phyloP scores from a whole-genome alignment of 148 eudicot genomes.

The Silene conica region DNA sequence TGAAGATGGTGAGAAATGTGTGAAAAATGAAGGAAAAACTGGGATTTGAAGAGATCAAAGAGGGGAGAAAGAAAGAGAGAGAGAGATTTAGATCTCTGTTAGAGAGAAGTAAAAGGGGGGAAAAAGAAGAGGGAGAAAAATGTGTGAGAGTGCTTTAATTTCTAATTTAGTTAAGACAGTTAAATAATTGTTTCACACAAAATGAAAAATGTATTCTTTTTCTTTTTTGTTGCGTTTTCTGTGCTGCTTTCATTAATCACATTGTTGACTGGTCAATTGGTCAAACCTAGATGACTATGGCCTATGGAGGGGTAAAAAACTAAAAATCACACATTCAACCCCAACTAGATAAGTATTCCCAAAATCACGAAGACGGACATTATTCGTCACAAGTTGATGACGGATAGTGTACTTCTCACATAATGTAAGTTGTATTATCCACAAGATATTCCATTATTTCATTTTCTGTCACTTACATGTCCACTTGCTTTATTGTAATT shows the following conservation, averaged over 20 bases:
- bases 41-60: conserved; percentile 7
- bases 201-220: background rate
- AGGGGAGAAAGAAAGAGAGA: background rate
- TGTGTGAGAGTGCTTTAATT: conserved; percentile 12
- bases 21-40: background rate
- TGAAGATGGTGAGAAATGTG: background rate
- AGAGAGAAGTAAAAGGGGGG: background rate
- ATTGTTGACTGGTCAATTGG: background rate
- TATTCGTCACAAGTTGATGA: no score
- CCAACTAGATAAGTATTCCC: no score
- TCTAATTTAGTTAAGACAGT: background rate
- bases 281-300: background rate
- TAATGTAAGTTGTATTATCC: no score
- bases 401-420: no score
- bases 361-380: no score
- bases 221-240: background rate
- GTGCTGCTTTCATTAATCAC: background rate
- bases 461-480: no score
- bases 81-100: conserved; percentile 4
- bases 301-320: no score
- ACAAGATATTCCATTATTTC: no score
- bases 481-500: no score
- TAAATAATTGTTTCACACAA: background rate
- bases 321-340: no score
- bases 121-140: conserved; percentile 3